Base-by-base conservation (phyloP, 1,139 yeast genomes). In the Suhomyces panamericanus region DNA sequence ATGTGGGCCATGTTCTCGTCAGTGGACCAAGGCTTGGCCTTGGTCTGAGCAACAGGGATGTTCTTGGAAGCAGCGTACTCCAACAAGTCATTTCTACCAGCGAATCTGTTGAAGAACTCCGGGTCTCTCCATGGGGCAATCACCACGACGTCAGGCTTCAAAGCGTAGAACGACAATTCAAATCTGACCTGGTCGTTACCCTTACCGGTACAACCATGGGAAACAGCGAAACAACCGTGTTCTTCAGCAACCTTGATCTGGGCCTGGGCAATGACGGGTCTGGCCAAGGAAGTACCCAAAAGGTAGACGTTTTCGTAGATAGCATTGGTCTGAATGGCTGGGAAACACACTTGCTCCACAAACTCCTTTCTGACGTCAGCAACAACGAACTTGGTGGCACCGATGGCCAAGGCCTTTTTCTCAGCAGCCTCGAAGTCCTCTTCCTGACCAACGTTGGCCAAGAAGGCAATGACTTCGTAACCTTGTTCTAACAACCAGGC, bases 71-170 rank as follows among this genome's bases (percentile, higher is more conserved):
- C 93, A 54, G 99, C 96, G 67, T 93, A 93, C 38, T 88, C 96
- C 61, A 93, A 80, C 64, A 93, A 78, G 67, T 89, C 99, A 60
- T 88, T 87, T 81, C 99, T 90, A 62, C 99, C 99, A 41, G 96
- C 98, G 67, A 93, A 93, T 75, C 96, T 83, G 73, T 89, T 83
- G 77, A 89, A 90, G 70, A 93, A 93, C 40, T 66, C 87, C 34
- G 99, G 98, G 67, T 87, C 89, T 81, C 99, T 88, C 99, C 99
- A 93, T 67, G 99, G 99, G 41, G 99, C 96, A 74, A 93, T 93
- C 58, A 90, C 96, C 66, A 81, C 77, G 60, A 93, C 96, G 64
- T 91, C 98, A 39, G 99, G 99, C 77, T 93, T 90, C 69, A 93
- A 81, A 32, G 98, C 99, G 70, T 93, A 93, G 80, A 91, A 93